Evolutionary conservation across 495 filamentous ascomycete species (phyloP), one percentile per base, ranked within the genome.

Genomic region (Neurospora sp.): DNA sequence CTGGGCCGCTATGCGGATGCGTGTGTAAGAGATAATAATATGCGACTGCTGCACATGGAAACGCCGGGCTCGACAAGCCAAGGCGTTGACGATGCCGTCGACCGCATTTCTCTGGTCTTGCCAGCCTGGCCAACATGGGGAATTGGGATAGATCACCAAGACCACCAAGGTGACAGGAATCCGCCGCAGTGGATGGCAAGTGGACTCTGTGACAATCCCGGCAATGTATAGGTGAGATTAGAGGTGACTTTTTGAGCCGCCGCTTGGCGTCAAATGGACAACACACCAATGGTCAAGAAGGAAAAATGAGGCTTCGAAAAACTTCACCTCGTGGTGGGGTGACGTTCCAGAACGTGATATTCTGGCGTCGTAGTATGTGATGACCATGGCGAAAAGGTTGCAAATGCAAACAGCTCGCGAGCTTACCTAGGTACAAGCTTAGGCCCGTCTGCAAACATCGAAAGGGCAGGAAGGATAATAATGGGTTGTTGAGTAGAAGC

Each of bases 71-170:
- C 31, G 44, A 48, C 39, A 48, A 41, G 39, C 10, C 20, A 40
- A 70, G 31, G 17, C 69, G 39, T 20, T 10, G 69, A 61, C 17
- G 17, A 41, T 70, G 69, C 70, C 73, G 61, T 68, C 74, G 70
- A 69, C 65, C 42, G 73, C 42, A 37, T 38, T 72, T 31, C 20
- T 59, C 20, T 27, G 20, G 48, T 44, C 65, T 22, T 38, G 10
- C 31, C 27, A 37, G 45, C 31, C 20, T 69, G 40, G 68, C 69
- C 42, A 40, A 69, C 73, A 69, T 35, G 22, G 53, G 22, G 53
- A 8, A 35, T 35, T 8, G 22, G 22, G 27, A 61, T 61, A 61
- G 27, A 31, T 31, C 27, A 31, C 27, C 27, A 31, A 31, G 27
- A 31, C 27, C 27, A 31, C 27, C 27, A 35, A 16, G 27, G 53